phyloP scores from a whole-genome alignment of 2,329 filamentous ascomycete species.

The Cordyceps farinosa region DNA sequence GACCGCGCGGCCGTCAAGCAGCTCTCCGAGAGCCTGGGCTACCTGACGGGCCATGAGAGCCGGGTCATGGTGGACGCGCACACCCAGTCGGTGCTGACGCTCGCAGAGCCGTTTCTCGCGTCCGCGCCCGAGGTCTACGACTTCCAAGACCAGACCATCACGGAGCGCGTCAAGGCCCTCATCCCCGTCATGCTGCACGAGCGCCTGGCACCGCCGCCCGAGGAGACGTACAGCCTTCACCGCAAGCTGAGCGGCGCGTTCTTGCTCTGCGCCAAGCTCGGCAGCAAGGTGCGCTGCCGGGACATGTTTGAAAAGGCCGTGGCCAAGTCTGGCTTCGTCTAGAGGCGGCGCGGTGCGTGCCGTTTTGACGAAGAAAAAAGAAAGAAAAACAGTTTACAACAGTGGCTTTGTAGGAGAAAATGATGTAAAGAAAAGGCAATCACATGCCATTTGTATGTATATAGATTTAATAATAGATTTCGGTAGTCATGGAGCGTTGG shows the following conservation, averaged over 20 bases:
- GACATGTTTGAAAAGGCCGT: conserved; percentile 69
- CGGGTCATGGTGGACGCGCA: conserved; percentile 85
- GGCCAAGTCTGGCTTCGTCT: conserved; percentile 32
- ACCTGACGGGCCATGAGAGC: conserved; percentile 88
- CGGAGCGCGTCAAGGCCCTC: conserved; percentile 79
- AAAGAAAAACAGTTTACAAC: background rate
- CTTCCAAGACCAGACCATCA: conserved; percentile 92
- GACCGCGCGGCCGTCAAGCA: conserved; percentile 62
- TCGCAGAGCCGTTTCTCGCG: conserved; percentile 84
- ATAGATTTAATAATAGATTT: conserved; percentile 8
- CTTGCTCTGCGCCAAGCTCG: conserved; percentile 80
- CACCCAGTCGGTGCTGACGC: conserved; percentile 78
- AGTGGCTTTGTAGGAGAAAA: conserved; percentile 1
- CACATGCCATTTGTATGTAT: background rate
- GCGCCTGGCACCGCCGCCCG: conserved; percentile 82
- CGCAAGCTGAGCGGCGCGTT: conserved; percentile 95
- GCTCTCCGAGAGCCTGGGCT: conserved; percentile 75
- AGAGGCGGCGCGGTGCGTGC: background rate
- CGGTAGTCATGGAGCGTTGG: conserved; percentile 3
- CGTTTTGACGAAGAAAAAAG: no score
- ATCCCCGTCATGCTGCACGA: conserved; percentile 94
- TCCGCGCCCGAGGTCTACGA: conserved; percentile 81
- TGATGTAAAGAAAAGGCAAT: background rate
- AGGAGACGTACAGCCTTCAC: conserved; percentile 96
- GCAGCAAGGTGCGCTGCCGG: conserved; percentile 76